Evolutionary conservation across 192 early-diverging fungal genomes (phyloP), one percentile per base, ranked within the genome.

Genomic region (Pilaira anomala): DNA sequence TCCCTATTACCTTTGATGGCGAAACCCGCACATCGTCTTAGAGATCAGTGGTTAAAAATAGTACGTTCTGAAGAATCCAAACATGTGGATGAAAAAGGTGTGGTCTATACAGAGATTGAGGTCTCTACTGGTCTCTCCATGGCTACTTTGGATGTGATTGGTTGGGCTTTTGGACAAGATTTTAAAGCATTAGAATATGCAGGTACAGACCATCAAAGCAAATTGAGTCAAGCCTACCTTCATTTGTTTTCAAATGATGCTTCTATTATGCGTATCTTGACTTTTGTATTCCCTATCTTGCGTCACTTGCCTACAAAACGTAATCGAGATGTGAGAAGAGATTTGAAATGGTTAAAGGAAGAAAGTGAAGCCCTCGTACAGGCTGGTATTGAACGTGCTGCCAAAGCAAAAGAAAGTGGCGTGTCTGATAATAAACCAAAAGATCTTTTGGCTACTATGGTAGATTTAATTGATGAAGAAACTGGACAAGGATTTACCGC

Each of bases 81-180:
- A 42, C 22, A 58, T 39, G 56, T 22, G 9, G 40, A 19, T 39
- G 56, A 58, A 12, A 42, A 42, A 16, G 40, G 14, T 26, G 56
- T 24, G 1, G 14, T 58, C 44, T 18, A 14, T 14, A 51, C 46
- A 11, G 78, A 82, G 29, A 48, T 79, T 33, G 59, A 74, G 40
- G 67, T 84, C 6, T 71, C 68, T 5, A 33, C 28, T 6, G 78
- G 68, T 45, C 60, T 81, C 9, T 69, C 69, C 16, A 25, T 66
- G 24, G 69, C 78, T 33, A 76, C 80, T 0, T 55, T 82, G 36
- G 80, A 82, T 54, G 71, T 78, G 2, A 82, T 80, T 64, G 76
- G 76, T 12, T 53, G 67, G 6, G 65, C 72, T 18, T 80, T 84
- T 54, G 76, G 80, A 3, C 68, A 78, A 48, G 65, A 81, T 33